Percentiles rank a stretch among this genome's conserved stretches.
Conservation (phyloP, 73 alveolate genomes). For the Paramecium sexaurelia region DNA sequence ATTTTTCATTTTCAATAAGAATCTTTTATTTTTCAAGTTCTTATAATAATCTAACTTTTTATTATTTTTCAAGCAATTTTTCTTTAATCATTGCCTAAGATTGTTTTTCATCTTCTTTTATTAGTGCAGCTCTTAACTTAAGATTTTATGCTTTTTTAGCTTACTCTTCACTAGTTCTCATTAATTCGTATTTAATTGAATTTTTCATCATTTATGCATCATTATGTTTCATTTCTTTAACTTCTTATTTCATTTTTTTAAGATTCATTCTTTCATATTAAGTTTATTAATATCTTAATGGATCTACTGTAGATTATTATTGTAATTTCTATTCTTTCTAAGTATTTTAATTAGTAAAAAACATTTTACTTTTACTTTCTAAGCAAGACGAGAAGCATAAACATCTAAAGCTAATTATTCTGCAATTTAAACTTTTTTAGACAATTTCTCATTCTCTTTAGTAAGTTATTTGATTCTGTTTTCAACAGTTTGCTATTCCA, state of each 20-base stretch:
- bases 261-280: constrained; percentile 3
- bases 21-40: constrained; percentile 39
- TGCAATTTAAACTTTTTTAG: neutral
- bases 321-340: neutral
- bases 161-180: neutral
- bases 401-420: constrained; percentile 44
- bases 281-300: neutral
- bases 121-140: constrained; percentile 8
- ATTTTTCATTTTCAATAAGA: neutral
- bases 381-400: constrained; percentile 23
- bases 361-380: neutral
- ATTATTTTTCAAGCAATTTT: neutral
- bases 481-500: neutral
- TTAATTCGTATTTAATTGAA: neutral
- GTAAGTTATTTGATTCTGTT: constrained; percentile 21
- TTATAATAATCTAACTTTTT: neutral
- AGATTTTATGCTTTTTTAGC: neutral
- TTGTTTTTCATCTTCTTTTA: constrained; percentile 7
- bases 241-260: constrained; percentile 10
- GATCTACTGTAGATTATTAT: neutral
- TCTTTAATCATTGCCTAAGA: constrained; percentile 18
- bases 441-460: constrained; percentile 43
- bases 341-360: neutral
- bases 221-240: constrained; percentile 5
- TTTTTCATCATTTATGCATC: constrained; percentile 12